Evolutionary conservation across 2,329 filamentous ascomycete species (phyloP), one percentile per base, ranked within the genome.

Genomic region (Aspergillus sp.): DNA sequence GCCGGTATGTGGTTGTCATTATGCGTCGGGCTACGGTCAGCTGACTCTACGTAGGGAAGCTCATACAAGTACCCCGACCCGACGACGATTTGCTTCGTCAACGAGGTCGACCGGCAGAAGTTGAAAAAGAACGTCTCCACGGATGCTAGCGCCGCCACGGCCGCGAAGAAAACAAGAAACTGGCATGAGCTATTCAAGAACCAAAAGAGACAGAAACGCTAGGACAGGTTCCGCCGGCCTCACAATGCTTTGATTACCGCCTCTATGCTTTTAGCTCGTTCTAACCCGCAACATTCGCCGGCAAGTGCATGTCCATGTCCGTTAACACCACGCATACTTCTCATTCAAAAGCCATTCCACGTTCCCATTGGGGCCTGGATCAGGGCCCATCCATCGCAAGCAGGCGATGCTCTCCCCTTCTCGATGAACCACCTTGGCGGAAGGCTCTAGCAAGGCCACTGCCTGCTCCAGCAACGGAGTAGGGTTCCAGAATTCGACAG

Each of bases 401-500:
- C 75, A 73, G 50, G 73, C 65, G 56, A 79, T 73, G 55, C 76
- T 76, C 52, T 69, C 71, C 57, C 75, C 69, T 49, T 79, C 75
- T 41, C 76, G 71, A 41, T 76, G 71, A 33, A 76, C 64, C 26
- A 78, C 56, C 47, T 73, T 52, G 40, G 66, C 70, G 24, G 63
- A 61, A 3, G 69, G 67, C 45, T 74, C 66, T 43, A 76, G 45
- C 47, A 71, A 49, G 43, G 68, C 64, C 40, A 75, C 73, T 2
- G 76, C 75, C 52, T 73, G 66, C 46, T 75, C 57, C 22, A 85
- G 67, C 56, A 79, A 62, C 6, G 81, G 74, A 3, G 80, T 81
- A 0, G 92, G 91, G 65, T 94, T 95, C 93, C 93, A 97, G 47
- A 93, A 76, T 67, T 91, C 82, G 3, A 96, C 82, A 43, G 83